Conservation (phyloP, 2,329 filamentous ascomycete species). For the Botryotinia globosa region DNA sequence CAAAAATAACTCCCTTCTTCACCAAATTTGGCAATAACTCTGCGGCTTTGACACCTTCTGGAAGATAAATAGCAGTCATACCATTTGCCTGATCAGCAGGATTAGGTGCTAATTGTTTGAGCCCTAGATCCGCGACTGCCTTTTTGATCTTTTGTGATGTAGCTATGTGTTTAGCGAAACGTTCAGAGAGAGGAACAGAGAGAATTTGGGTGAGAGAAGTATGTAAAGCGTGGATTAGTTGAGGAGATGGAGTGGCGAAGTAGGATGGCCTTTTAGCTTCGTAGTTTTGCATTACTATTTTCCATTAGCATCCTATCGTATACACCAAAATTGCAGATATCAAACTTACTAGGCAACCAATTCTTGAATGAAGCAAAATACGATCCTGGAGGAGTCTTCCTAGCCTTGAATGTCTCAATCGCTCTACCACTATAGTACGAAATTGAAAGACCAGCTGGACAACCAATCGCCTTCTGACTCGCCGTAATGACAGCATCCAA, state of each 20-base stretch:
- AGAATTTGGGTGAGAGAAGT: conserved; percentile 85
- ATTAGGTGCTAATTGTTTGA: conserved; percentile 82
- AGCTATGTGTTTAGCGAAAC: conserved; percentile 77
- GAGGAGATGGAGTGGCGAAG: conserved; percentile 94
- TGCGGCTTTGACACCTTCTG: conserved; percentile 74
- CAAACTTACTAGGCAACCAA: conserved; percentile 77
- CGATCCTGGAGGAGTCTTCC: conserved; percentile 77
- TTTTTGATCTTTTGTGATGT: conserved; percentile 85
- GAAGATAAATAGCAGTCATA: conserved; percentile 97
- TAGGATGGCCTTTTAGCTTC: conserved; percentile 97
- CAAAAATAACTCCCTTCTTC: conserved; percentile 88
- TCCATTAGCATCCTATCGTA: conserved; percentile 12
- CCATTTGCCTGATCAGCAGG: conserved; percentile 91
- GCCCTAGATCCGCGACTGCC: conserved; percentile 72
- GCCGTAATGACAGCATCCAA: conserved; percentile 92
- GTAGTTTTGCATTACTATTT: conserved; percentile 92
- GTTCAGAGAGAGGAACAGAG: conserved; percentile 72
- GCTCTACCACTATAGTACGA: conserved; percentile 89
- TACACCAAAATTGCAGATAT: background rate
- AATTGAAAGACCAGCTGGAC: conserved; percentile 90
- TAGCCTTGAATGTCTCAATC: conserved; percentile 72
- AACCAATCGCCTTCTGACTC: conserved; percentile 94
- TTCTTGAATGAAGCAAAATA: conserved; percentile 98
- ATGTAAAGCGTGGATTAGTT: conserved; percentile 89
- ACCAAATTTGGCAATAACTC: conserved; percentile 82